These are phyloP conservation scores for Magnusiomyces paraingens DNA, from an alignment of 1,139 yeast species.

Conservation along the genomic window DNA sequence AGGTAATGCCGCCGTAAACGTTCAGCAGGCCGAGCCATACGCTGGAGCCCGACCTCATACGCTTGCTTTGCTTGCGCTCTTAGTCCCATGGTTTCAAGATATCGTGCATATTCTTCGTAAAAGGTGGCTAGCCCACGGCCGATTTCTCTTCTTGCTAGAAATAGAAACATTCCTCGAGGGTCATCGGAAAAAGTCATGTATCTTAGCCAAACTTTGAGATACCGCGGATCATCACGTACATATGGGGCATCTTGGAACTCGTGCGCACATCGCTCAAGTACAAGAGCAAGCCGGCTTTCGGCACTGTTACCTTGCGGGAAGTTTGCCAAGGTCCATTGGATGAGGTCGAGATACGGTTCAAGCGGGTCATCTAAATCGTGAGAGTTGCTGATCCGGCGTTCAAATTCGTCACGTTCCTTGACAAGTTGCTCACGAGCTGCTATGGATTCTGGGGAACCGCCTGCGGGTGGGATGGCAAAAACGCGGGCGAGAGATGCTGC, in stretches of 20 bases:
- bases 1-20: slow-evolving; percentile 47
- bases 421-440: slow-evolving; percentile 5
- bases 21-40: slow-evolving; percentile 56
- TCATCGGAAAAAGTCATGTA: slow-evolving; percentile 64
- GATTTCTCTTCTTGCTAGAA: slow-evolving; percentile 65
- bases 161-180: slow-evolving; percentile 66
- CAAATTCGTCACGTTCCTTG: slow-evolving; percentile 34
- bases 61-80: slow-evolving; percentile 57
- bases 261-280: slow-evolving; percentile 69
- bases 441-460: slow-evolving; percentile 21
- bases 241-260: slow-evolving; percentile 56
- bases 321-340: slow-evolving; percentile 61
- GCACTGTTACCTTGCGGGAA: slow-evolving; percentile 63
- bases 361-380: slow-evolving; percentile 78
- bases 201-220: slow-evolving; percentile 72
- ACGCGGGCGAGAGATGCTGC: slow-evolving; percentile 51
- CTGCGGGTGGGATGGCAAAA: slow-evolving; percentile 32
- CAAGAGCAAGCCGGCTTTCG: slow-evolving; percentile 59
- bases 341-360: slow-evolving; percentile 62
- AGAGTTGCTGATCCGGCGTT: slow-evolving; percentile 39
- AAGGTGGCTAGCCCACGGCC: slow-evolving; percentile 62
- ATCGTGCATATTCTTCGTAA: slow-evolving; percentile 75
- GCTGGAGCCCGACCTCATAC: slow-evolving; percentile 52
- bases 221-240: slow-evolving; percentile 78
- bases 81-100: slow-evolving; percentile 49